These are phyloP conservation scores for Neurospora sp. DNA, from an alignment of 2,329 filamentous ascomycete species.

Conservation along the genomic window DNA sequence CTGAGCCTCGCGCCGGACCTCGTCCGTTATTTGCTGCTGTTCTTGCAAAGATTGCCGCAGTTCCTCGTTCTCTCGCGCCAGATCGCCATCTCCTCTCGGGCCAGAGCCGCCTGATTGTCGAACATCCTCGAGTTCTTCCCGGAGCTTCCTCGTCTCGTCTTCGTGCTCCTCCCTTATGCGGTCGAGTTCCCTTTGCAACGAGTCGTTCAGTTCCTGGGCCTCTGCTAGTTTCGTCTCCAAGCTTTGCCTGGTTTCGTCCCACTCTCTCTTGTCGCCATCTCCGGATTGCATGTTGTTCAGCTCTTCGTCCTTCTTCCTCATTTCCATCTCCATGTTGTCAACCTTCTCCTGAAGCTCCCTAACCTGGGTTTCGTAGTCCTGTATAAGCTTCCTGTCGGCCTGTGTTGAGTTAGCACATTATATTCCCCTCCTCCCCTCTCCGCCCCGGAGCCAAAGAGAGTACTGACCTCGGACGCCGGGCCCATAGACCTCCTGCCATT, in stretches of 20 bases:
- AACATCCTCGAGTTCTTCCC: slow-evolving; percentile 49
- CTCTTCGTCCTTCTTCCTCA: slow-evolving; percentile 60
- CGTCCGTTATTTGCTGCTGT: slow-evolving; percentile 75
- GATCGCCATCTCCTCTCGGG: slow-evolving; percentile 29
- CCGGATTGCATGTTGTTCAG: slow-evolving; percentile 36
- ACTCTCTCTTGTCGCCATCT: slow-evolving; percentile 60
- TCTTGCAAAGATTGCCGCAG: slow-evolving; percentile 56
- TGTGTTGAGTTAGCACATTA: slow-evolving; percentile 22
- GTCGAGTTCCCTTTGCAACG: slow-evolving; percentile 70
- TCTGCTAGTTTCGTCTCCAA: slow-evolving; percentile 67
- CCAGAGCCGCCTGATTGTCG: slow-evolving; percentile 12
- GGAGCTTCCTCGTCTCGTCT: slow-evolving; percentile 51
- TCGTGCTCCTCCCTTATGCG: slow-evolving; percentile 60
- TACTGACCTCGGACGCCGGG: slow-evolving; percentile 16
- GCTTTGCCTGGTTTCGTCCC: slow-evolving; percentile 52
- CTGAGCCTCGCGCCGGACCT: slow-evolving; percentile 76
- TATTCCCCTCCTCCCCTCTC: slow-evolving; percentile 11
- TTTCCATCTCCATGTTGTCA: slow-evolving; percentile 55
- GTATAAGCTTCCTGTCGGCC: slow-evolving; percentile 61
- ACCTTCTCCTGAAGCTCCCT: slow-evolving; percentile 66
- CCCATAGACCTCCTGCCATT: slow-evolving; percentile 5
- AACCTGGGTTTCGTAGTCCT: slow-evolving; percentile 74
- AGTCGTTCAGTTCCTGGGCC: slow-evolving; percentile 68
- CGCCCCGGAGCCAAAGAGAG: background rate
- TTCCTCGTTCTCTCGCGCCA: slow-evolving; percentile 59